These are phyloP conservation scores for Botrytis fragariae DNA, from an alignment of 2,329 filamentous ascomycete genomes.

Conservation along the genomic window DNA sequence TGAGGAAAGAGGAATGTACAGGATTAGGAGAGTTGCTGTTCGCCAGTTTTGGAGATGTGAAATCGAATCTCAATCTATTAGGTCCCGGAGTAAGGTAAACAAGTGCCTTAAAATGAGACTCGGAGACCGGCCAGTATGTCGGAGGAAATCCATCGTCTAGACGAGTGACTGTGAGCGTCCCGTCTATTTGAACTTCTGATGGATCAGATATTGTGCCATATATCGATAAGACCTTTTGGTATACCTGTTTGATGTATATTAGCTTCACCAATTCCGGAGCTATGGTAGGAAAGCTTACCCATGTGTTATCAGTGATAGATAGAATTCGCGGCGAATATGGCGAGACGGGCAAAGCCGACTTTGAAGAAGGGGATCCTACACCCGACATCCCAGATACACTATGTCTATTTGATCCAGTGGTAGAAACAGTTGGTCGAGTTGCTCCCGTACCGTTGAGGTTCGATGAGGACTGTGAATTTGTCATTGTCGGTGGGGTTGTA, in stretches of 20 bases:
- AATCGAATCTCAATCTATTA: conserved; percentile 86
- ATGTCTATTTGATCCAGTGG: conserved; percentile 51
- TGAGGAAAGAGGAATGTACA: conserved; percentile 76
- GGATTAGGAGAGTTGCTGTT: conserved; percentile 64
- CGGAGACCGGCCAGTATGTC: conserved; percentile 80
- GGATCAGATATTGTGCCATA: conserved; percentile 78
- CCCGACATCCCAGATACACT: conserved; percentile 65
- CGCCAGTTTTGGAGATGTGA: conserved; percentile 76
- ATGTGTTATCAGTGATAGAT: conserved; percentile 78
- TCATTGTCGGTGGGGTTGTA: conserved; percentile 49
- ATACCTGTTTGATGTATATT: conserved; percentile 57
- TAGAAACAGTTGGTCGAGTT: conserved; percentile 45
- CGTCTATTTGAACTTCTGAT: conserved; percentile 67
- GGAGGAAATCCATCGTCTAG: conserved; percentile 83
- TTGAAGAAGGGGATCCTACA: conserved; percentile 54
- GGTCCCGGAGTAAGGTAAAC: conserved; percentile 88
- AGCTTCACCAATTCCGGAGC: not conserved
- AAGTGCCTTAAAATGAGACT: conserved; percentile 88
- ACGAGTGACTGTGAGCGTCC: conserved; percentile 74
- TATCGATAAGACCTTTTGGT: conserved; percentile 84
- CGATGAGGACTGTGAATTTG: conserved; percentile 53
- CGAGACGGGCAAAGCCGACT: conserved; percentile 62
- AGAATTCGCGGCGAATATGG: conserved; percentile 77
- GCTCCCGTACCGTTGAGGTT: conserved; percentile 59
- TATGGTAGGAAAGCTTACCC: conserved; percentile 53